phyloP scores from a whole-genome alignment of 164 flowering plant genomes.

The Hamamelis virginiana region DNA sequence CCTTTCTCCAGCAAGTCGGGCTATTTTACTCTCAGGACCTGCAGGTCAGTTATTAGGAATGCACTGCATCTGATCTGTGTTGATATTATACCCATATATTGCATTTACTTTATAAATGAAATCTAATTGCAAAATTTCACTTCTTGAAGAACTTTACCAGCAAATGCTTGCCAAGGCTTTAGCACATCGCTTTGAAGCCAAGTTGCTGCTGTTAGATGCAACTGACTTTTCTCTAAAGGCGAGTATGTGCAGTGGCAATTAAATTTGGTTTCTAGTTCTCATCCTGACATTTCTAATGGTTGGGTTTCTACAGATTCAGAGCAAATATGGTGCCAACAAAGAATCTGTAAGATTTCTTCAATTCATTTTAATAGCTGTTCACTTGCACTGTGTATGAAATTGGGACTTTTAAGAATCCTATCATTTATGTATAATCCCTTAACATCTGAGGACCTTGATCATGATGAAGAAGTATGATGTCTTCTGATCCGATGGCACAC shows the following conservation, averaged over 20 bases:
- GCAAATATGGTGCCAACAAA: conserved; percentile 71
- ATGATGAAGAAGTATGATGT: neutral
- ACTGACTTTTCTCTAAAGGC: conserved; percentile 91
- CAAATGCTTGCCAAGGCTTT: conserved; percentile 98
- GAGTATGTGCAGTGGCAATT: conserved; percentile 2
- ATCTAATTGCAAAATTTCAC: conserved; percentile 13
- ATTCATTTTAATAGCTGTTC: neutral
- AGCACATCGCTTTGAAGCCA: conserved; percentile 87
- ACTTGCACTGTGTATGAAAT: neutral
- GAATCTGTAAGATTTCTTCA: conserved; percentile 58
- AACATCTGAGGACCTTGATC: too few species aligned
- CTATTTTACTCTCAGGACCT: conserved; percentile 93
- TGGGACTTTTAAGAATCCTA: neutral
- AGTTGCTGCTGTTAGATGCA: conserved; percentile 78
- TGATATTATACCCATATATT: neutral
- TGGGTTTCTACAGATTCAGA: conserved; percentile 62
- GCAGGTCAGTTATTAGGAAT: conserved; percentile 58
- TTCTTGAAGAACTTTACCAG: conserved; percentile 75
- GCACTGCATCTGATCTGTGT: neutral
- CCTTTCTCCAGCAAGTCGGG: conserved; percentile 87
- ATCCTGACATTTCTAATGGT: conserved; percentile 11
- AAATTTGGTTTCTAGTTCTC: neutral
- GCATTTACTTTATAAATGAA: neutral
- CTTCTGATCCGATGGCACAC: neutral
- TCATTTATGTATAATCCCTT: too few species aligned